phyloP scores from a whole-genome alignment of 345 rosid genomes.

The Odontarrhena argentea region DNA sequence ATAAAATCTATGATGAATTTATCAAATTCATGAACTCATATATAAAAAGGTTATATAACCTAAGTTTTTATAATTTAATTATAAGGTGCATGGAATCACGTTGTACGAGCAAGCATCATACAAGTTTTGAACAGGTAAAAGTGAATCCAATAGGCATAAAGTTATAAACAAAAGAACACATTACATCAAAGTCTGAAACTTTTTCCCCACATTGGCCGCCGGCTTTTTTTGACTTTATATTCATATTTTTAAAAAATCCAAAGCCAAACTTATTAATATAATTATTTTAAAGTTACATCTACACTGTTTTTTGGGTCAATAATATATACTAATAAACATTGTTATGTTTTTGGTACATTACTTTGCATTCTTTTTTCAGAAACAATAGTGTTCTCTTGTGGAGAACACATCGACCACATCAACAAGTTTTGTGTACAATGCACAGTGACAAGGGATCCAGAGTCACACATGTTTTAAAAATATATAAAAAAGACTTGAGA shows the following conservation, averaged over 20 bases:
- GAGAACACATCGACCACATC: background rate
- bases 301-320: slow-evolving; percentile 18
- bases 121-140: slow-evolving; percentile 15
- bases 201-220: slow-evolving; percentile 35
- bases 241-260: background rate
- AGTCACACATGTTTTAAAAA: background rate
- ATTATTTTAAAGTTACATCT: background rate
- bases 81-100: slow-evolving; percentile 17
- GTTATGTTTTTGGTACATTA: background rate
- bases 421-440: background rate
- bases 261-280: background rate
- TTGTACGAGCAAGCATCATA: background rate
- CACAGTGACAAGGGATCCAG: background rate
- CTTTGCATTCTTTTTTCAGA: background rate
- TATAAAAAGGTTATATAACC: background rate
- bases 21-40: background rate
- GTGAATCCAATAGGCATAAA: slow-evolving; percentile 29
- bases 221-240: slow-evolving; percentile 35
- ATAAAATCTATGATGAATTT: background rate
- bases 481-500: background rate
- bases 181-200: slow-evolving; percentile 30
- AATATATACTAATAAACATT: background rate
- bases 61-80: background rate
- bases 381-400: background rate
- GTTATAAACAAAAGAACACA: slow-evolving; percentile 11